Conservation (phyloP, 2,329 filamentous ascomycete species). For the Aspergillus pseudonomiae region DNA sequence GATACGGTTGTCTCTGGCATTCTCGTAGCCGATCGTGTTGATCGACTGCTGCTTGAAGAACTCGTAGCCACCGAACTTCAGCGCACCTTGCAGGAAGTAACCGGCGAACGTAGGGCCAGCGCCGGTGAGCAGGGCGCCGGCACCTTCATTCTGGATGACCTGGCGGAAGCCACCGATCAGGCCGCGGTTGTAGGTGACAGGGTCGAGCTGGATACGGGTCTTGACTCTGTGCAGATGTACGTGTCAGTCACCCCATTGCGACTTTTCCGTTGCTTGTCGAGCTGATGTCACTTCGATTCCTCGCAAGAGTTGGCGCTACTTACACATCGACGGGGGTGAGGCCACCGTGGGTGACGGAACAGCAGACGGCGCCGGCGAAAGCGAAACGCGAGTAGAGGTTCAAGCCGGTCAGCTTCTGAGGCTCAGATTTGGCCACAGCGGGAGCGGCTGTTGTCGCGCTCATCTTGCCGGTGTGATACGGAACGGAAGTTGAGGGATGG, state of each 20-base stretch:
- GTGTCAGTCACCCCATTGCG: conserved; percentile 17
- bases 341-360: conserved; percentile 93
- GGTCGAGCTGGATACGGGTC: conserved; percentile 93
- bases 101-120: conserved; percentile 82
- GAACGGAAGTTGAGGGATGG: background rate
- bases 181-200: conserved; percentile 83
- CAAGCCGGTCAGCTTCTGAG: conserved; percentile 60
- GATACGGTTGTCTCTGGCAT: conserved; percentile 75
- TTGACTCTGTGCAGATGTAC: conserved; percentile 69
- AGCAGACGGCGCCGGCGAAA: conserved; percentile 96
- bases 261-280: background rate
- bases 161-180: conserved; percentile 84
- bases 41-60: conserved; percentile 94
- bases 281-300: background rate
- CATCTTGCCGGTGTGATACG: background rate
- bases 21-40: conserved; percentile 76
- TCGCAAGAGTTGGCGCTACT: conserved; percentile 48
- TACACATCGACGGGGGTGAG: conserved; percentile 99
- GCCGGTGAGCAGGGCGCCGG: conserved; percentile 82
- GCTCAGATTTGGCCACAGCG: background rate
- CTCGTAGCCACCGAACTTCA: conserved; percentile 95
- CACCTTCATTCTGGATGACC: conserved; percentile 81
- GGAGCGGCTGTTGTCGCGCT: background rate
- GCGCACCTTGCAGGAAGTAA: conserved; percentile 91
- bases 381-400: conserved; percentile 93